Base-by-base conservation (phyloP, 768 basidiomycete genomes). In the Candolleomyces eurysporus region DNA sequence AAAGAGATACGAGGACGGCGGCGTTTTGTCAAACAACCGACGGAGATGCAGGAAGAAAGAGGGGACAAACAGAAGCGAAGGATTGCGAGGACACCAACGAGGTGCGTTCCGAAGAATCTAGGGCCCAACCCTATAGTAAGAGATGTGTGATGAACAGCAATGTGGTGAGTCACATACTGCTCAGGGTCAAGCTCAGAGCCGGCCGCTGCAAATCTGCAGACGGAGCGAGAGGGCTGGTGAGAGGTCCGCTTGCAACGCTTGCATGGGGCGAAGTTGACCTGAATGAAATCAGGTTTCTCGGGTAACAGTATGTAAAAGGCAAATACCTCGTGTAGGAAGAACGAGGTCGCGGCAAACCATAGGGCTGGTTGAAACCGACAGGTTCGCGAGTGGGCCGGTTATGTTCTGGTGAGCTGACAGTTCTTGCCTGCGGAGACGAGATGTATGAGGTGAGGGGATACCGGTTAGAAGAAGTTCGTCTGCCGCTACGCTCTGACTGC, bases 351-450 rank as follows among this genome's bases (percentile, higher is more conserved):
- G 39, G 13, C 19, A 56, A 43, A 40, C 36, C 54, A 43, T 43
- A 40, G 17, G 36, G 40, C 14, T n/a, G 54, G 40, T 36, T 43
- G 54, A 40, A 43, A 43, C 13, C 39, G n/a, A 43, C 14, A 42
- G 54, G 54, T 21, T 56, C 54, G 17, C 54, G 54, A n/a, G 40
- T 17, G 3, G 36, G 17, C 11, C n/a, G n/a, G 16, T n/a, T 19
- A 14, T 56, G 39, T 19, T 56, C 54, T n/a, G 36, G 54, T 11
- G 54, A 56, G 54, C 54, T 56, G 40, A 56, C 54, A 8, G 54
- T 43, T 21, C 54, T 36, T 16, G 8, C 14, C 21, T 56, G 54
- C 36, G 32, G 54, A 16, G 54, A 17, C 10, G 54, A 14, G 39
- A 43, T 26, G 40, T 56, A 56, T 21, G 54, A 56, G 8, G 40